phyloP scores from a whole-genome alignment of 2,329 filamentous ascomycete species.

The Penicillium rolfsii region DNA sequence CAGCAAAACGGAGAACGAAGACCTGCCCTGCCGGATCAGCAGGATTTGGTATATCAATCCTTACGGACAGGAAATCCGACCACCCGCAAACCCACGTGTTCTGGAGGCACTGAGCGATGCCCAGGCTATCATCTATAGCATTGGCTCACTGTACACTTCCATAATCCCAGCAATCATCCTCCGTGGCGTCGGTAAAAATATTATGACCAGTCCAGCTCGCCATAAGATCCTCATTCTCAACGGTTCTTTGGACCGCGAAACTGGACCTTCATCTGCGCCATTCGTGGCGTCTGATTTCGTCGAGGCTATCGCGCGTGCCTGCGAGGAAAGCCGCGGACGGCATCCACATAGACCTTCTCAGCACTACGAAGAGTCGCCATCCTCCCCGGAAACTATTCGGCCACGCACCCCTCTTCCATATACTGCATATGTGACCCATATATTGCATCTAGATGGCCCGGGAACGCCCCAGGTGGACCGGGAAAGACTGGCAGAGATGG shows the following conservation, averaged over 20 bases:
- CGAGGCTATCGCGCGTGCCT: slow-evolving; percentile 74
- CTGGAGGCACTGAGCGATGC: slow-evolving; percentile 67
- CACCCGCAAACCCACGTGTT: slow-evolving; percentile 79
- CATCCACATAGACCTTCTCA: slow-evolving; percentile 11
- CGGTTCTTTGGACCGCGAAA: slow-evolving; percentile 82
- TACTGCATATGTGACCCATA: slow-evolving; percentile 75
- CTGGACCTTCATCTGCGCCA: slow-evolving; percentile 66
- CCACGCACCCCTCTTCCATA: slow-evolving; percentile 52
- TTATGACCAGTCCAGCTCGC: slow-evolving; percentile 55
- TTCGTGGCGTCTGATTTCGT: slow-evolving; percentile 83
- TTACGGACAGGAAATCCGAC: slow-evolving; percentile 93
- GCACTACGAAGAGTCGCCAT: slow-evolving; percentile 10
- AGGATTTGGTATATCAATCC: slow-evolving; percentile 97
- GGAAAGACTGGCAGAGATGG: slow-evolving; percentile 63
- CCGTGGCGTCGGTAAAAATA: slow-evolving; percentile 70
- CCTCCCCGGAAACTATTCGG: slow-evolving; percentile 16
- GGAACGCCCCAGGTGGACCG: slow-evolving; percentile 72
- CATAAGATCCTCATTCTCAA: slow-evolving; percentile 86
- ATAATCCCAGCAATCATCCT: slow-evolving; percentile 82
- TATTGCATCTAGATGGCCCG: slow-evolving; percentile 76
- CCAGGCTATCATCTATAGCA: slow-evolving; percentile 80
- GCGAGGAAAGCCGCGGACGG: slow-evolving; percentile 66
- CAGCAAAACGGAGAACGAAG: slow-evolving; percentile 77
- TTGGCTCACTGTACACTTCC: slow-evolving; percentile 91
- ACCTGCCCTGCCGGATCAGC: slow-evolving; percentile 75